A percentile compares a stretch with the other conserved stretches of the same genome.
Evolutionary conservation across 2,329 filamentous ascomycete genomes (phyloP).

Genomic region (Phialocephala subalpina): DNA sequence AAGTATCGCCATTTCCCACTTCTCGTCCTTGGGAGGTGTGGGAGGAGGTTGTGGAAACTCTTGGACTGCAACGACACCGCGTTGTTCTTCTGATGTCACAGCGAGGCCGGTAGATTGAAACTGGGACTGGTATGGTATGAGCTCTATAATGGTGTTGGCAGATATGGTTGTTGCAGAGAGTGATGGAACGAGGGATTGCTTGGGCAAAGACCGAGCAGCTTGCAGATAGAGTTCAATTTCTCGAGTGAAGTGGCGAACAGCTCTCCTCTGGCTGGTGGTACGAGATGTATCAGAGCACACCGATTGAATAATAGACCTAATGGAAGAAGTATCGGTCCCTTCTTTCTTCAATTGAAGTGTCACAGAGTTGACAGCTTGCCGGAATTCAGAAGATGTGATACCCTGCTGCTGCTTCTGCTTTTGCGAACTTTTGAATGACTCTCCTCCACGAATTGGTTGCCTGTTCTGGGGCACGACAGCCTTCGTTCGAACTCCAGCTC

Average conservation of each 20-base stretch:
- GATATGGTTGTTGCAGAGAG: slow-evolving; percentile 45
- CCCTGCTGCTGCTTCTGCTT: slow-evolving; percentile 8
- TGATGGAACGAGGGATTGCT: slow-evolving; percentile 42
- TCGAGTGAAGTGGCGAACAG: slow-evolving; percentile 51
- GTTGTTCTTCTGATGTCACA: slow-evolving; percentile 60
- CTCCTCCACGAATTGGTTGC: slow-evolving; percentile 3
- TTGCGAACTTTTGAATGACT: background rate
- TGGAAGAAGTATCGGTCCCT: slow-evolving; percentile 19
- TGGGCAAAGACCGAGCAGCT: slow-evolving; percentile 48
- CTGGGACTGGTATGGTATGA: slow-evolving; percentile 61
- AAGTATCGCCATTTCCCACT: slow-evolving; percentile 18
- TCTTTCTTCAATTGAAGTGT: slow-evolving; percentile 15
- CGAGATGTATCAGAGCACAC: slow-evolving; percentile 45
- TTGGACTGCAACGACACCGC: slow-evolving; percentile 18
- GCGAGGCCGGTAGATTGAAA: slow-evolving; percentile 63
- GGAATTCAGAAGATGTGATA: slow-evolving; percentile 16
- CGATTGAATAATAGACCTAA: slow-evolving; percentile 31
- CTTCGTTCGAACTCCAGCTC: slow-evolving; percentile 7
- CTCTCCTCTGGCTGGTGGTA: slow-evolving; percentile 53
- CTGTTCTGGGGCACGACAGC: slow-evolving; percentile 11
- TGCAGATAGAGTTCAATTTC: slow-evolving; percentile 53
- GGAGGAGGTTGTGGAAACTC: slow-evolving; percentile 22
- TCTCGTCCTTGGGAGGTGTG: slow-evolving; percentile 30
- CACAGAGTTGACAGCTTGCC: slow-evolving; percentile 20
- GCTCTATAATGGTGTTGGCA: slow-evolving; percentile 58